Evolutionary conservation across 768 basidiomycete genomes (phyloP).

Genomic region (Leccinum rimulosum): DNA sequence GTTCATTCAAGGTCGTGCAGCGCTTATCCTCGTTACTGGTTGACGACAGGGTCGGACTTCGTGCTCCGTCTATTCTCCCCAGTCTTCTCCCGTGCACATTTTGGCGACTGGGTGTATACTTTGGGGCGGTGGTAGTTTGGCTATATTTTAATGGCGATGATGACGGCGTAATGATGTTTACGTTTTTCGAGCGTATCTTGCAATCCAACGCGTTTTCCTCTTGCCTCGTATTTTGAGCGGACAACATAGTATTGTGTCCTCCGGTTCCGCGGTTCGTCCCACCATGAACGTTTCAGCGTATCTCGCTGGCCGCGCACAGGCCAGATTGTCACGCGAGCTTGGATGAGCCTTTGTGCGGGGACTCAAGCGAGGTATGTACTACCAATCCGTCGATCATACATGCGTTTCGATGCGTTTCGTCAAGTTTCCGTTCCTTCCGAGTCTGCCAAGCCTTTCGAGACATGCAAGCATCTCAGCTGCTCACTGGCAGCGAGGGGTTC

Average conservation of each 20-base stretch:
- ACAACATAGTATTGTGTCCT: background rate
- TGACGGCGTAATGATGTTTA: background rate
- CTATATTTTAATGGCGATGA: background rate
- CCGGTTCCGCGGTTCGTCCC: background rate
- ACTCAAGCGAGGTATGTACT: background rate
- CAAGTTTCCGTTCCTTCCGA: background rate
- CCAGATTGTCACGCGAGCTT: background rate
- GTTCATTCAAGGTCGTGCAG: background rate
- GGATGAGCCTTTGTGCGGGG: no score
- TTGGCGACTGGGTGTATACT: background rate
- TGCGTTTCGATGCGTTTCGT: background rate
- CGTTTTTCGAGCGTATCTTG: background rate
- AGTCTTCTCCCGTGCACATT: background rate
- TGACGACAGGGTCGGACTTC: slow-evolving; percentile 15
- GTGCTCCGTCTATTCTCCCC: slow-evolving; percentile 20
- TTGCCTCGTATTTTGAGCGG: background rate
- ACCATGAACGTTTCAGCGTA: background rate
- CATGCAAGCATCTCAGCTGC: background rate
- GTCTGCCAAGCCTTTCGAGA: background rate
- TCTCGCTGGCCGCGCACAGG: background rate
- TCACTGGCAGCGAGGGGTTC: background rate
- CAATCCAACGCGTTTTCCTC: background rate
- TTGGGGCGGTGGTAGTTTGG: background rate
- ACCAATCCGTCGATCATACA: background rate
- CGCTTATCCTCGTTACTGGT: slow-evolving; percentile 5